These are phyloP conservation scores for Flueggea neowawraea DNA, from an alignment of 441 rosid genomes.

Conservation along the genomic window DNA sequence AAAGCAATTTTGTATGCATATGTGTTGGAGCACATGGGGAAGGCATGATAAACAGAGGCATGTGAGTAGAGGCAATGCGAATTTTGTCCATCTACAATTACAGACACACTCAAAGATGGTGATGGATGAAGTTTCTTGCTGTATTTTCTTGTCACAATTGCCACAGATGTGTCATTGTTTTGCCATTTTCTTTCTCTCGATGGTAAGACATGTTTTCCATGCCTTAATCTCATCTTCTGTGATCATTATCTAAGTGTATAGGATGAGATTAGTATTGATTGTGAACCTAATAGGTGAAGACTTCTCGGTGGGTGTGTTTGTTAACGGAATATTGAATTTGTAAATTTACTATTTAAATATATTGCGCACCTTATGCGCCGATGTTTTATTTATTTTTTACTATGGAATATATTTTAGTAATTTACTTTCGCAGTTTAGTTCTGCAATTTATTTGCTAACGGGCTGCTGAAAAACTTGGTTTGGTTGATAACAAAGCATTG, in stretches of 20 bases:
- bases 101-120: slow-evolving; percentile 17
- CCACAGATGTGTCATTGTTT: slow-evolving; percentile 3
- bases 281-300: no score
- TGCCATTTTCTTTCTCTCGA: slow-evolving; percentile 4
- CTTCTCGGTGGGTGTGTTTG: no score
- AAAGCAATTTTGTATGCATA: slow-evolving; percentile 20
- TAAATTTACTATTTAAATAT: no score
- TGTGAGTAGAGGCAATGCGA: slow-evolving; percentile 29
- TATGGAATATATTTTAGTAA: no score
- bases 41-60: slow-evolving; percentile 25
- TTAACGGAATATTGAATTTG: no score
- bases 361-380: no score
- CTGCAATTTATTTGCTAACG: background rate
- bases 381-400: no score
- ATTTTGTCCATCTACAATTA: slow-evolving; percentile 17
- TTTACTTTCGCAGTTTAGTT: no score
- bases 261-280: no score
- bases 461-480: slow-evolving; percentile 8
- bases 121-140: slow-evolving; percentile 31
- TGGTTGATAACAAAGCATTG: slow-evolving; percentile 3
- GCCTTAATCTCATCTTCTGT: background rate
- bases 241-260: no score
- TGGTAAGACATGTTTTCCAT: background rate
- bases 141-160: slow-evolving; percentile 11
- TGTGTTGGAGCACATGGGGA: slow-evolving; percentile 40